Base-by-base conservation (phyloP, 768 basidiomycete species). In the Lactarius psammicola region DNA sequence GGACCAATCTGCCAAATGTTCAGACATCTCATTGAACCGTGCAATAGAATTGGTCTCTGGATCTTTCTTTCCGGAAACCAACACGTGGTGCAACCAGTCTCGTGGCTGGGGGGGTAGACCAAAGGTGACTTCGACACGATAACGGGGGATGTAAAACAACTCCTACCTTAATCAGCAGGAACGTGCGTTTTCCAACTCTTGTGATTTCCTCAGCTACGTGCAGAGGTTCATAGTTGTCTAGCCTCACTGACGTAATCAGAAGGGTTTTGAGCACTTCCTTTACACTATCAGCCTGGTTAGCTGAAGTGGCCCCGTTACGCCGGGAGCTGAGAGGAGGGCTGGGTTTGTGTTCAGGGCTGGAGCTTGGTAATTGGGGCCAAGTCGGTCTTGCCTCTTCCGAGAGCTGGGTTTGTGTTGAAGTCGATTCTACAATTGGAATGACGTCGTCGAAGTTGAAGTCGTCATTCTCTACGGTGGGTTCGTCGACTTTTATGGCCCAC, bases 181-280 rank as follows among this genome's bases (percentile, higher is more conserved):
- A 95, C 40, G 87, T 75, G 63, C 80, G 81, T 67, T 83, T 85
- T 72, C 89, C 87, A 49, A 89, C 75, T 57, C 87, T 82, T 44
- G 93, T 95, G 69, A 97, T 91, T 76, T 95, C 92, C 69, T 91
- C 84, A 0, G 94, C 94, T 67, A 96, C 85, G 28, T 87, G 85
- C 26, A 80, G 80, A 6, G 88, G 78, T 66, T 89, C 87, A 18
- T 81, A 75, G 26, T 74, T 75, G 68, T 84, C 77, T 6, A 93
- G 74, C 60, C 85, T 85, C 61, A 83, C 76, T 10, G 88, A 84
- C 55, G 87, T 75, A 67, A 77, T 84, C 42, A 80, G 77, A 23
- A 94, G 80, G 53, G 87, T 85, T 73, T 84, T 88, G 36, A 92
- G 75, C 23, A 86, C 82, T 33, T 85, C 81, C 72, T 86, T 87